phyloP scores from a whole-genome alignment of 306 rosid genomes.

The Quillaja saponaria region DNA sequence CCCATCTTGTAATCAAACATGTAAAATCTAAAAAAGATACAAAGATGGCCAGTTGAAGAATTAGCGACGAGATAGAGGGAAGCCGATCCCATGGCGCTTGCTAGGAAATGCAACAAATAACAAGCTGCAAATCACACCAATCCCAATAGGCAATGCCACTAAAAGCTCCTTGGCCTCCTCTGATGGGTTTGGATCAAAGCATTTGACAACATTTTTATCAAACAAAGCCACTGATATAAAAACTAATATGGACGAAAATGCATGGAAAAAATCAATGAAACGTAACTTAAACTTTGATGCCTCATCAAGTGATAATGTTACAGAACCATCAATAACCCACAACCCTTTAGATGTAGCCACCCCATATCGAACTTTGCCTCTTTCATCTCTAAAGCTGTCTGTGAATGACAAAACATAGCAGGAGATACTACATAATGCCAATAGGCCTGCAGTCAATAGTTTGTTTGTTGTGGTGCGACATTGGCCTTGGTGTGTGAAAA shows the following conservation, averaged over 20 bases:
- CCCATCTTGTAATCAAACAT: too few relatives aligned
- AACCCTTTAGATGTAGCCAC: constrained; percentile 61
- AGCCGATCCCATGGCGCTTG: constrained; percentile 82
- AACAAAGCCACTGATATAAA: constrained; percentile 66
- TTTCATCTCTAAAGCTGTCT: constrained; percentile 61
- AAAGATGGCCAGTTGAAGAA: too few relatives aligned
- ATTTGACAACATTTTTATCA: constrained; percentile 64
- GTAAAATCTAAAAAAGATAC: too few relatives aligned
- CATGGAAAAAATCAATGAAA: constrained; percentile 73
- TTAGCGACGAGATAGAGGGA: constrained; percentile 62
- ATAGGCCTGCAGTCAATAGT: constrained; percentile 44
- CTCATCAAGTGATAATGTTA: constrained; percentile 29
- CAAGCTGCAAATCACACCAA: constrained; percentile 67
- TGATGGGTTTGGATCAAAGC: constrained; percentile 74
- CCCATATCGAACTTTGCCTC: constrained; percentile 65
- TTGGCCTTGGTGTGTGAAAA: constrained; percentile 59
- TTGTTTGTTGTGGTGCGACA: constrained; percentile 44
- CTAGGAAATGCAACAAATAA: constrained; percentile 63
- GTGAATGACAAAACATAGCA: constrained; percentile 69
- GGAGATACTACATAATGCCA: constrained; percentile 52
- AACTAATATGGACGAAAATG: constrained; percentile 60
- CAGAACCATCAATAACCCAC: constrained; percentile 70
- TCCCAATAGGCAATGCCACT: constrained; percentile 54
- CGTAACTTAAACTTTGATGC: constrained; percentile 46
- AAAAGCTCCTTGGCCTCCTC: constrained; percentile 55